phyloP scores from a whole-genome alignment of 768 basidiomycete species.

The Cyclocybe cylindracea region DNA sequence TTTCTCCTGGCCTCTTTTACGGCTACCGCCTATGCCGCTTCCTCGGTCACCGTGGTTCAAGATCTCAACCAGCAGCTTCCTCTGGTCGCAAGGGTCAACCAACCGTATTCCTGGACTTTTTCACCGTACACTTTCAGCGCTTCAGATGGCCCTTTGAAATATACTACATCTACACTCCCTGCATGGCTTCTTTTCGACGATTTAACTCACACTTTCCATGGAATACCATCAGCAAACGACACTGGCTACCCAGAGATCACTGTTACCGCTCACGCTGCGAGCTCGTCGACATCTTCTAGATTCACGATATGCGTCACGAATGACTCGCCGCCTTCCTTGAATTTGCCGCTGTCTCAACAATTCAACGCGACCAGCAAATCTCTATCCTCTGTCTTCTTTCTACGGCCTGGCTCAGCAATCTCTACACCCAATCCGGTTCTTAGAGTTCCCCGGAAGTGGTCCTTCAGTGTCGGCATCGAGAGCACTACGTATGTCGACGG shows the following conservation, averaged over 20 bases:
- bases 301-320: constrained; percentile 61
- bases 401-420: constrained; percentile 63
- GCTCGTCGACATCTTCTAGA: constrained; percentile 49
- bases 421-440: constrained; percentile 51
- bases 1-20: constrained; percentile 39
- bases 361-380: constrained; percentile 61
- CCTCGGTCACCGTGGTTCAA: constrained; percentile 44
- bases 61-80: constrained; percentile 77
- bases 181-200: constrained; percentile 79
- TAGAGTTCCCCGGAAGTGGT: constrained; percentile 80
- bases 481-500: constrained; percentile 57
- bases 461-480: constrained; percentile 86
- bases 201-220: constrained; percentile 58
- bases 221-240: constrained; percentile 65
- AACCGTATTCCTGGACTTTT: constrained; percentile 71
- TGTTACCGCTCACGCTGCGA: constrained; percentile 60
- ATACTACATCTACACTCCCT: constrained; percentile 62
- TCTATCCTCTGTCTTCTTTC: constrained; percentile 75
- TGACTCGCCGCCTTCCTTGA: constrained; percentile 52
- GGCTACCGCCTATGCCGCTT: constrained; percentile 41
- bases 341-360: constrained; percentile 56
- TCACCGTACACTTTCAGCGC: constrained; percentile 66
- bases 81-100: constrained; percentile 66
- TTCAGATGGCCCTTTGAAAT: constrained; percentile 41
- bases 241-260: constrained; percentile 63